Percentiles rank a stretch among this genome's conserved stretches.
These are phyloP conservation scores for Rhizophagus prolifer DNA, from an alignment of 192 early-diverging fungal species.

Conservation along the genomic window DNA sequence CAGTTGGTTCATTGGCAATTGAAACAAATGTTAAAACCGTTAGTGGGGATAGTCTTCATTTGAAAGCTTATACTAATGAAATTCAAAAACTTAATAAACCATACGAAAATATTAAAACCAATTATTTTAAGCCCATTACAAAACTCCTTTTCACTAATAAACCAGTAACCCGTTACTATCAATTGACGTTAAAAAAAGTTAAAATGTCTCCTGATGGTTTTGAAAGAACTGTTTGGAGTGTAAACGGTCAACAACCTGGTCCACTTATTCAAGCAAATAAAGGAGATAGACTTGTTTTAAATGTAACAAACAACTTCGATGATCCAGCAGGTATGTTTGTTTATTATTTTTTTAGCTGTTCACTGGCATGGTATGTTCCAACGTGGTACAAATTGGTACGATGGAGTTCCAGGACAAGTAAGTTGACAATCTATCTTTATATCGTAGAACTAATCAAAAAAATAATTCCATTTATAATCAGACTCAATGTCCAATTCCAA, in stretches of 20 bases:
- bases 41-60: no score
- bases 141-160: background rate
- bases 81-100: no score
- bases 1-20: no score
- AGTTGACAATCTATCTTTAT: background rate
- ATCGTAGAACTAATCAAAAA: background rate
- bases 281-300: constrained; percentile 49
- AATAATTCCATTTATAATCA: background rate
- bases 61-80: no score
- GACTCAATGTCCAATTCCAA: constrained; percentile 41
- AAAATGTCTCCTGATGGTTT: constrained; percentile 53
- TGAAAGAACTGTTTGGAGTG: constrained; percentile 65
- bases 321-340: constrained; percentile 32
- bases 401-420: constrained; percentile 41
- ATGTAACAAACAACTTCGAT: constrained; percentile 42
- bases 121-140: background rate
- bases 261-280: constrained; percentile 46
- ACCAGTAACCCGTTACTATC: background rate
- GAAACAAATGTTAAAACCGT: no score
- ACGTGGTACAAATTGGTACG: constrained; percentile 49
- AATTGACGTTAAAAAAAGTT: background rate
- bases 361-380: constrained; percentile 60
- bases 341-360: constrained; percentile 9
- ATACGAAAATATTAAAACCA: background rate
- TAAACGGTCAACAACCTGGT: constrained; percentile 56